Evolutionary conservation across 352 stramenopile genomes (phyloP).

Genomic region (Phytopythium sindhum): DNA sequence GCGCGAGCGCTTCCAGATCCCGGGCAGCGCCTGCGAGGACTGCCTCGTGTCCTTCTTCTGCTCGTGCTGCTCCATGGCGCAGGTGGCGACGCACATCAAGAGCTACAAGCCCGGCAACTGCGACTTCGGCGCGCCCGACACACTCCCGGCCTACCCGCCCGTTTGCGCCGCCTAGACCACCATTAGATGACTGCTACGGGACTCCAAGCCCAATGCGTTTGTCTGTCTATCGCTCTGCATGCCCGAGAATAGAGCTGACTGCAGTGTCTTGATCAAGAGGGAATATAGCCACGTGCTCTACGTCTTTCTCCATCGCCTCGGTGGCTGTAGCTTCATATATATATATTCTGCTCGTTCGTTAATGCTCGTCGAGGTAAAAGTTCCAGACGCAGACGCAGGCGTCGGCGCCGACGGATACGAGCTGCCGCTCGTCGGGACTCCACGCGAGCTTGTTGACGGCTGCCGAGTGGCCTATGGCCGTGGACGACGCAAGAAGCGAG

Average conservation of each 20-base stretch:
- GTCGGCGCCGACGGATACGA: conserved; percentile 88
- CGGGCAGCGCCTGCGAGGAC: conserved; percentile 19
- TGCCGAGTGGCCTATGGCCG: conserved; percentile 63
- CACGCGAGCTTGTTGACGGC: conserved; percentile 73
- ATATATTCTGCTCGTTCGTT: neutral
- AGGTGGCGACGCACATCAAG: conserved; percentile 48
- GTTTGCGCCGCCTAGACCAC: neutral
- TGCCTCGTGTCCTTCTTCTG: conserved; percentile 27
- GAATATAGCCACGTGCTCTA: neutral
- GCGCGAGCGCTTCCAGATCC: conserved; percentile 26
- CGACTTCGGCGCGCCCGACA: conserved; percentile 31
- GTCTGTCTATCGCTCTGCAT: neutral
- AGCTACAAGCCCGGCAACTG: conserved; percentile 47
- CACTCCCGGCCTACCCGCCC: conserved; percentile 28
- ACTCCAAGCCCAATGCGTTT: neutral
- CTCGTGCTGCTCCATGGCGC: conserved; percentile 33
- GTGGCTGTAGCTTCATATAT: no score
- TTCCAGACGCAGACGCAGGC: conserved; percentile 92
- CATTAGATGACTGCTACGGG: neutral
- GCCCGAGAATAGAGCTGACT: neutral
- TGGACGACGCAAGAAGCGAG: conserved; percentile 35
- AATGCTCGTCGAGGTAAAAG: conserved; percentile 59
- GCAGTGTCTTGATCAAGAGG: neutral
- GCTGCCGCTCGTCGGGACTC: conserved; percentile 89
- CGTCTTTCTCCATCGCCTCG: no score